phyloP scores from a whole-genome alignment of 495 filamentous ascomycete species.

The Xylaria palmicola region DNA sequence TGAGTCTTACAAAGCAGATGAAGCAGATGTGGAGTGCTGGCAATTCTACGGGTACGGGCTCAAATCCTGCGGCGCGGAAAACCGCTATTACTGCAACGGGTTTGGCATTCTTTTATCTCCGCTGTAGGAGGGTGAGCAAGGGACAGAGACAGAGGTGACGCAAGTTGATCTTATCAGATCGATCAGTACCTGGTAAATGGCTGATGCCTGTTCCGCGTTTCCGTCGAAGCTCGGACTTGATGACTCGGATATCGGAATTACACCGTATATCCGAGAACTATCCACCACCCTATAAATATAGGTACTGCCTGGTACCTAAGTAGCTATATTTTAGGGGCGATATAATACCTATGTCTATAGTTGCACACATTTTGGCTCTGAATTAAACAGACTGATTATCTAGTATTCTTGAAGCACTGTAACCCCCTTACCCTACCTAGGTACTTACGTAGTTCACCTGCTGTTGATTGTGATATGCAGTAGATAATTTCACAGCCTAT shows the following conservation, averaged over 20 bases:
- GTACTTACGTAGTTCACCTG: no score
- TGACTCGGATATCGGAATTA: constrained; percentile 5
- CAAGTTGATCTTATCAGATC: constrained; percentile 11
- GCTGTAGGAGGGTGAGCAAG: no score
- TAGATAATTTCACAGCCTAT: no score
- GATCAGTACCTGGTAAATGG: not conserved
- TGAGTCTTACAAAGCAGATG: no score
- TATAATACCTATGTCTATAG: not conserved
- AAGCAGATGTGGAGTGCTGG: not conserved
- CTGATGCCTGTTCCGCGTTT: not conserved
- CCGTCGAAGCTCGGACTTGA: constrained; percentile 8
- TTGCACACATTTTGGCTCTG: no score
- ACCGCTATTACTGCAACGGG: not conserved
- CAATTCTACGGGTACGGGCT: not conserved
- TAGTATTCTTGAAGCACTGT: no score
- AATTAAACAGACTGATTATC: no score
- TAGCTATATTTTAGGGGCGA: no score
- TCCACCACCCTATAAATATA: no score
- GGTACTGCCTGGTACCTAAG: no score
- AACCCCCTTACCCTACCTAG: no score
- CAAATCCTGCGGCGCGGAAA: not conserved
- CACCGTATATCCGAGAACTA: not conserved
- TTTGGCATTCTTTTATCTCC: not conserved
- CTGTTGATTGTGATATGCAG: no score
- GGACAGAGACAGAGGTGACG: not conserved